Base-by-base conservation (phyloP, 768 basidiomycete genomes). In the Mycena indigotica region DNA sequence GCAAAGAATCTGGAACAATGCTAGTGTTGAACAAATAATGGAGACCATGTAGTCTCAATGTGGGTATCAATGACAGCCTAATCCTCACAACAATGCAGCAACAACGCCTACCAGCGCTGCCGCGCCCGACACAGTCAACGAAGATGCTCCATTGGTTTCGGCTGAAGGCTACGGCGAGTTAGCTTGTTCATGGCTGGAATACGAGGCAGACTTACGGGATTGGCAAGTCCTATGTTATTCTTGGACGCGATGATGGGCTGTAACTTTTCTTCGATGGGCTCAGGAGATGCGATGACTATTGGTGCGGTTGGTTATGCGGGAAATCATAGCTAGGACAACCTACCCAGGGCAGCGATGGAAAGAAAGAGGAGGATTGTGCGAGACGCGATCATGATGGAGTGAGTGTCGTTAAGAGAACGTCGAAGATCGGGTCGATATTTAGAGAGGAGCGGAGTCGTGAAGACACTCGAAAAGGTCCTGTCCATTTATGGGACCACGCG, bases 161-260 rank as follows among this genome's bases (percentile, higher is more conserved):
- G 39, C 15, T 21, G 28, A 28, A 15, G 61, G 61, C 61, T 62
- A 52, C 2, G 6, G 32, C 2, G 32, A 17, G n/a, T 55, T 12
- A 58, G 28, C 32, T 35, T n/a, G n/a, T n/a, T n/a, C n/a, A 21
- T 13, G 5, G 23, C 28, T 38, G 32, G 5, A 21, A 41, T 5
- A 28, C 16, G 5, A 44, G n/a, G 28, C 17, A 5, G 3, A 62
- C 60, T 26, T 16, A 63, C 62, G 2, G 62, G 62, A 54, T 66
- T 66, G 6, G 57, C 52, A 41, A 67, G 52, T 1, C 61, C 67
- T 5, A 71, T 52, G 56, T 69, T 68, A 29, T 69, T 65, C 53
- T 70, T 71, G 16, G 53, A 53, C 21, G 69, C 67, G 53, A 71
- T 61, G 23, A 67, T 55, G 29, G 68, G 63, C 21, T 65, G 63